Conservation (phyloP, 1,284 basidiomycete species). For the Mycosarcoma maydis region DNA sequence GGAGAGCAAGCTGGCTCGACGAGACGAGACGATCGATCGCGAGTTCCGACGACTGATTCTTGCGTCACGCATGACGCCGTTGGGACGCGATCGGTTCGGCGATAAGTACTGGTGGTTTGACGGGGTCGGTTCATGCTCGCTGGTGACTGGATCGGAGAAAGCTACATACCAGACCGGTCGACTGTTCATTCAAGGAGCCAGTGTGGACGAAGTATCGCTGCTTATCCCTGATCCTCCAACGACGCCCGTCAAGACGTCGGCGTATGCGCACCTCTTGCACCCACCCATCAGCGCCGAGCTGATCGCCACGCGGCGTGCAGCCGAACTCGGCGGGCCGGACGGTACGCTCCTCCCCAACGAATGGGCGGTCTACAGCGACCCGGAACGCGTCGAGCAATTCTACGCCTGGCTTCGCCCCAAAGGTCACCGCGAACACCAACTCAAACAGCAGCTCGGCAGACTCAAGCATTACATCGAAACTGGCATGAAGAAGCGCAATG, state of each 20-base stretch:
- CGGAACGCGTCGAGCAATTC: constrained; percentile 86
- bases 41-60: constrained; percentile 89
- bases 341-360: constrained; percentile 78
- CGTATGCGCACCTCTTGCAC: constrained; percentile 63
- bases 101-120: constrained; percentile 99
- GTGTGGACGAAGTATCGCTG: constrained; percentile 70
- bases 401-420: constrained; percentile 89
- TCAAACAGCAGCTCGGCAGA: constrained; percentile 80
- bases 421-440: constrained; percentile 83
- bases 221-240: constrained; percentile 13
- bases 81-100: constrained; percentile 91
- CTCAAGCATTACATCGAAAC: constrained; percentile 86
- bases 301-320: constrained; percentile 12
- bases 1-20: constrained; percentile 78
- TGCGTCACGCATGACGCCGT: constrained; percentile 82
- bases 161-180: constrained; percentile 84
- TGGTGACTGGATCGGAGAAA: constrained; percentile 69
- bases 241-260: neutral
- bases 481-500: constrained; percentile 72
- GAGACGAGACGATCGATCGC: constrained; percentile 86
- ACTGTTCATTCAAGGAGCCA: constrained; percentile 88
- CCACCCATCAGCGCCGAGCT: constrained; percentile 17
- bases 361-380: constrained; percentile 87
- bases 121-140: constrained; percentile 84
- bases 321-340: constrained; percentile 67